Evolutionary conservation across 1,284 basidiomycete species (phyloP).

Genomic region (Leccinum fuscescens): DNA sequence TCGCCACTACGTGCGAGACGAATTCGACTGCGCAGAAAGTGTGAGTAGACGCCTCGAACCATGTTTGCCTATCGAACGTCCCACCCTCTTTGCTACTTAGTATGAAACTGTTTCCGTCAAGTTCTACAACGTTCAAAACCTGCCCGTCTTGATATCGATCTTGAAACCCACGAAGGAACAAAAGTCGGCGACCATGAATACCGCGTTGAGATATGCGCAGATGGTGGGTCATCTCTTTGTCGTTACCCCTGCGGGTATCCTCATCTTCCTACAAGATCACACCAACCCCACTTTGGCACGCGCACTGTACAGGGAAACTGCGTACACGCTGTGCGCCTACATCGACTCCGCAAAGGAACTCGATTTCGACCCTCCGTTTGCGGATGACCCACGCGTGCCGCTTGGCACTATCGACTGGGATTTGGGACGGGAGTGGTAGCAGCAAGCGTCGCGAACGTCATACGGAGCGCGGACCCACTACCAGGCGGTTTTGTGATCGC

Average conservation of each 20-base stretch:
- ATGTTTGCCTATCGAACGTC: too few relatives aligned
- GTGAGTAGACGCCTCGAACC: too few relatives aligned
- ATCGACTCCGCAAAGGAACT: slow-evolving; percentile 38
- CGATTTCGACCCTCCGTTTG: slow-evolving; percentile 62
- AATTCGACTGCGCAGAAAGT: too few relatives aligned
- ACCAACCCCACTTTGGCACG: neutral
- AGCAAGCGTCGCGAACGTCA: slow-evolving; percentile 42
- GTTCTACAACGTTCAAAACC: too few relatives aligned
- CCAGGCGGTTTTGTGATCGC: slow-evolving; percentile 46
- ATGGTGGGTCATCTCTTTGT: too few relatives aligned
- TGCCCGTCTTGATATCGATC: too few relatives aligned
- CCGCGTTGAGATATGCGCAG: too few relatives aligned
- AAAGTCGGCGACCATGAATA: too few relatives aligned
- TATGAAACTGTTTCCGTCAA: too few relatives aligned
- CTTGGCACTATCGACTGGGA: slow-evolving; percentile 58
- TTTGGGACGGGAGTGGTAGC: slow-evolving; percentile 70
- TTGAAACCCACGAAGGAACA: too few relatives aligned
- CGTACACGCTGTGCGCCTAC: slow-evolving; percentile 60
- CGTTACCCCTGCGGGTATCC: neutral
- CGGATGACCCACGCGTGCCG: slow-evolving; percentile 11
- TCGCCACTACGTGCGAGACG: too few relatives aligned
- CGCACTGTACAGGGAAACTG: slow-evolving; percentile 61
- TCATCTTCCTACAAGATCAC: neutral
- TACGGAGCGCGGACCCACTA: neutral
- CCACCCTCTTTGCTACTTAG: too few relatives aligned